Percentiles rank a stretch among this genome's conserved stretches.
Evolutionary conservation across 2,329 filamentous ascomycete genomes (phyloP).

Genomic region (Microascus cirrosus): DNA sequence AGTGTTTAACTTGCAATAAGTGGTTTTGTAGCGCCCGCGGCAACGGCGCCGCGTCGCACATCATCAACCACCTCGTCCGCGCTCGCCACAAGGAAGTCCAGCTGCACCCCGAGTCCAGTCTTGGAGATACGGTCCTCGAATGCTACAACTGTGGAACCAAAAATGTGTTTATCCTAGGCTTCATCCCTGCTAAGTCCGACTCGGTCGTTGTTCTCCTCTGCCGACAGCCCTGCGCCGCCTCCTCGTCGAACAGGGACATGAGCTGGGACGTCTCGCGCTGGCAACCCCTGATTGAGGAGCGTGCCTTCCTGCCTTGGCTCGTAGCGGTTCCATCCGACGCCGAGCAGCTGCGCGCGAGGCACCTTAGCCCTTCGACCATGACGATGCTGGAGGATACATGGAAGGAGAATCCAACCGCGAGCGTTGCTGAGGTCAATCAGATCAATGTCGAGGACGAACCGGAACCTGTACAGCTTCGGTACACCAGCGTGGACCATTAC

Average conservation of each 20-base stretch:
- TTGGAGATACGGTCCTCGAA: conserved; percentile 92
- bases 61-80: conserved; percentile 94
- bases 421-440: conserved; percentile 80
- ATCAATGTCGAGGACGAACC: conserved; percentile 85
- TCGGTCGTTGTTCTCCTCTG: conserved; percentile 95
- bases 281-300: conserved; percentile 95
- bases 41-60: conserved; percentile 93
- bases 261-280: conserved; percentile 98
- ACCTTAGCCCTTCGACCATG: conserved; percentile 88
- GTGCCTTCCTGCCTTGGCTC: conserved; percentile 89
- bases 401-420: conserved; percentile 89
- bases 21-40: conserved; percentile 98
- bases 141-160: conserved; percentile 99
- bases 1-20: conserved; percentile 89
- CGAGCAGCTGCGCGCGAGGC: conserved; percentile 88
- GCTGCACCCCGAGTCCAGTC: conserved; percentile 81
- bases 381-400: conserved; percentile 95
- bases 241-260: conserved; percentile 96
- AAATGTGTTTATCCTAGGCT: conserved; percentile 94
- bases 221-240: conserved; percentile 89
- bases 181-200: conserved; percentile 97
- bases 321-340: conserved; percentile 82
- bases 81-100: conserved; percentile 98
- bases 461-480: conserved; percentile 80
- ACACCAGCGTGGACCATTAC: conserved; percentile 96